Evolutionary conservation across 2,329 filamentous ascomycete species (phyloP).

Genomic region (Colletotrichum echinochloae): DNA sequence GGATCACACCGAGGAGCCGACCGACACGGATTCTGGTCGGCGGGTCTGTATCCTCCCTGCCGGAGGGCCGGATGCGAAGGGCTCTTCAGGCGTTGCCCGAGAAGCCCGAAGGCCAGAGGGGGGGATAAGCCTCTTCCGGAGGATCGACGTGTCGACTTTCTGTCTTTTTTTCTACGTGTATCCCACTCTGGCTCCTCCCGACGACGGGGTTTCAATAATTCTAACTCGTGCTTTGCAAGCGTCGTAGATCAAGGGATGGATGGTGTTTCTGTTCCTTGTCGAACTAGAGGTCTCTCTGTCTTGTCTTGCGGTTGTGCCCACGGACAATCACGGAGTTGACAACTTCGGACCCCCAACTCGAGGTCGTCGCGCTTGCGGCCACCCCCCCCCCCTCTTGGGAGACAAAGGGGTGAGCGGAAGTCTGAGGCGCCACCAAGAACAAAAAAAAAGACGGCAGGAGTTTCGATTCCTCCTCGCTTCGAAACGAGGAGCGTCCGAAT

Average conservation of each 20-base stretch:
- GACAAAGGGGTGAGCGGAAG: neutral
- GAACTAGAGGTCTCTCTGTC: neutral
- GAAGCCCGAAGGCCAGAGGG: neutral
- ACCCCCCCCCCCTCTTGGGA: neutral
- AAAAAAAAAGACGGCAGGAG: conserved; percentile 4
- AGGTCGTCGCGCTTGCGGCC: conserved; percentile 25
- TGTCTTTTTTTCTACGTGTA: neutral
- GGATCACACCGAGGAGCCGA: conserved; percentile 5
- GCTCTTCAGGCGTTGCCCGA: conserved; percentile 26
- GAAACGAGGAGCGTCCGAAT: neutral
- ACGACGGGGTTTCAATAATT: neutral
- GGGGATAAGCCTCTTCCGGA: neutral
- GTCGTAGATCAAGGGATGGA: conserved; percentile 19
- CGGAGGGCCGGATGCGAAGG: conserved; percentile 19
- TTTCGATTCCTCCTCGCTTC: neutral
- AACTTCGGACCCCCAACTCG: conserved; percentile 40
- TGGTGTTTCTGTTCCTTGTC: conserved; percentile 5
- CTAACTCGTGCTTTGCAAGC: neutral
- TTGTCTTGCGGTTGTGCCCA: conserved; percentile 21
- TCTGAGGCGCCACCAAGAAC: conserved; percentile 2
- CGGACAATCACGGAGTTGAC: conserved; percentile 39
- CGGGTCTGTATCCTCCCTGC: neutral
- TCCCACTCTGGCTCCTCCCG: neutral
- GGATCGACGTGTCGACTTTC: neutral
- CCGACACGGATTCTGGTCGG: conserved; percentile 6